Base-by-base conservation (phyloP, 495 filamentous ascomycete species). In the Penicillium simplicissimum region DNA sequence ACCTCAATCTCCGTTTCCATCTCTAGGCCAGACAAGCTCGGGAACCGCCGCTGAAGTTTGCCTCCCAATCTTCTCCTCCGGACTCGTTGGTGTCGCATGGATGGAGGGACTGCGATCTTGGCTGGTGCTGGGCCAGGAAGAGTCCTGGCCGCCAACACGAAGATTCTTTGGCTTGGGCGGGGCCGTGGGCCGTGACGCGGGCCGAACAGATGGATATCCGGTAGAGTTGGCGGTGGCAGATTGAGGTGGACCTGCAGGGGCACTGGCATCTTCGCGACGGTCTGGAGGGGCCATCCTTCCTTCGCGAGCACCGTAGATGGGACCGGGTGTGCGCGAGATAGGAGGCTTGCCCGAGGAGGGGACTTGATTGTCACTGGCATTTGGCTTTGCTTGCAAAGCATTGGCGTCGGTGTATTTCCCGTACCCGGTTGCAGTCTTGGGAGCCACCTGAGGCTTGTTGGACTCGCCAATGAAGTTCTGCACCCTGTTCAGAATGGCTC, bases 401-500 rank as follows among this genome's bases (percentile, higher is more conserved):
- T 68, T 58, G 10, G 70, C 57, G 14, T 93, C 89, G 7, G 92
- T 90, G 71, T 85, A 97, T 52, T 85, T 86, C 14, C 95, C 95
- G 73, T 97, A 98, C 8, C 93, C 95, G 59, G 92, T 86, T 4
- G 92, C 92, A 1, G 92, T 95, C 67, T 89, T 88, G 14, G 84
- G 81, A 8, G 84, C 77, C 34, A 81, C 76, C n/a, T n/a, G n/a
- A 8, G 81, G 76, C 65, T 85, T 86, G 49, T 80, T 82, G 57
- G 86, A 88, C 67, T 98, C 94, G 64, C 88, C 89, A n/a, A 98
- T 77, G 47, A 98, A 80, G 21, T 82, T 87, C 72, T 94, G 89
- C 55, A 98, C 91, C 66, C 92, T 89, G 67, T 90, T 94, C 71
- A 97, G 92, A 51, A 98, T 98, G 19, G 87, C 89, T 25, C 85